Conservation (phyloP, 2,329 filamentous ascomycete genomes). For the Xylaria multiplex region DNA sequence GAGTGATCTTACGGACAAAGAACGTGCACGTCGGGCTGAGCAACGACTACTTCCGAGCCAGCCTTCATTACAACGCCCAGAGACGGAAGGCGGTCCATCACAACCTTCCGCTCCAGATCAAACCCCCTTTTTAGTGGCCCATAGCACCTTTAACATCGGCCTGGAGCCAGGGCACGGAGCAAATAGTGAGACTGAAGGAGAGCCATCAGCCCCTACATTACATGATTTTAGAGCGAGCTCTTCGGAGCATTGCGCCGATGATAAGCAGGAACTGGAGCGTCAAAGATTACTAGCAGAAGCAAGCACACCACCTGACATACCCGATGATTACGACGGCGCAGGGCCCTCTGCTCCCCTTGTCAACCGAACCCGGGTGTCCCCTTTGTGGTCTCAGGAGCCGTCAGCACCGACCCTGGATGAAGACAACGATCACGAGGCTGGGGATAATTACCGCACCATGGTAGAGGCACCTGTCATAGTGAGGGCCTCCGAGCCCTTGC, state of each 20-base stretch:
- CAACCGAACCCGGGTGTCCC: conserved; percentile 41
- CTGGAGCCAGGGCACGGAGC: background rate
- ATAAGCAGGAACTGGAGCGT: conserved; percentile 75
- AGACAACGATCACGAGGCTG: conserved; percentile 39
- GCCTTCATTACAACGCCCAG: conserved; percentile 61
- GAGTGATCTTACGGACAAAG: conserved; percentile 79
- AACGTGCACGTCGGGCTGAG: conserved; percentile 80
- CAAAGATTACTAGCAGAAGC: conserved; percentile 62
- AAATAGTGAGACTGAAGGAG: conserved; percentile 30
- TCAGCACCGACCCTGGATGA: conserved; percentile 49
- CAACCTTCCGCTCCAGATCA: conserved; percentile 43
- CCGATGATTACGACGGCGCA: conserved; percentile 38
- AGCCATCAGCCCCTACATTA: conserved; percentile 58
- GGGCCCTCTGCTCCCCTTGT: conserved; percentile 38
- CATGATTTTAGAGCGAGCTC: conserved; percentile 53
- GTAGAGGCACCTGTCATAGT: conserved; percentile 57
- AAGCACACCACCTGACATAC: conserved; percentile 59
- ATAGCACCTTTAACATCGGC: background rate
- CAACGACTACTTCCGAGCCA: conserved; percentile 82
- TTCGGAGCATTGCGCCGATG: conserved; percentile 62
- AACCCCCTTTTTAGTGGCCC: background rate
- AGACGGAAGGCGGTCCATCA: conserved; percentile 55
- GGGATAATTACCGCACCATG: conserved; percentile 57
- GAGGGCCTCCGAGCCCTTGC: conserved; percentile 46
- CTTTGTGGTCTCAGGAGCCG: conserved; percentile 41